Evolutionary conservation across 257 asterid genomes (phyloP).

Genomic region (Solanum sejunctum): DNA sequence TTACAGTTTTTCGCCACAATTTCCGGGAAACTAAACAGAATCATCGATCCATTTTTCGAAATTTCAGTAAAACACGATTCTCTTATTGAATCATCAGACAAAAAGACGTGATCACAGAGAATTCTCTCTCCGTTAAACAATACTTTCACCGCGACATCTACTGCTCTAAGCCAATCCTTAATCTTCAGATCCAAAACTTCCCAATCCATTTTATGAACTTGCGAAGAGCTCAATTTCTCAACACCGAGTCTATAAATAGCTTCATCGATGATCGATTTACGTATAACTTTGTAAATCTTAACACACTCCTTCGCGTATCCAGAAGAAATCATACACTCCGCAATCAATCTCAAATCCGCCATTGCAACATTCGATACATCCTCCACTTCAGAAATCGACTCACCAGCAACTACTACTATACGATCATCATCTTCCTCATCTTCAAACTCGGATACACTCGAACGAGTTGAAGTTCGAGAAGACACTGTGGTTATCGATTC

Average conservation of each 20-base stretch:
- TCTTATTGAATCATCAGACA: conserved; percentile 38
- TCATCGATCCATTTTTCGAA: conserved; percentile 47
- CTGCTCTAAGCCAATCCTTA: conserved; percentile 41
- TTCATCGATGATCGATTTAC: conserved; percentile 83
- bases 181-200: conserved; percentile 30
- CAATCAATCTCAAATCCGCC: conserved; percentile 58
- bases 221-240: conserved; percentile 30
- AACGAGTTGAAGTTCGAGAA: conserved; percentile 35
- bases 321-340: conserved; percentile 64
- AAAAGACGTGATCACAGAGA: conserved; percentile 65
- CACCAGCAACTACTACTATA: conserved; percentile 11
- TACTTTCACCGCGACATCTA: conserved; percentile 24
- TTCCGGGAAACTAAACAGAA: conserved; percentile 62
- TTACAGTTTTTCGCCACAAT: conserved; percentile 28
- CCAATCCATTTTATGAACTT: conserved; percentile 54
- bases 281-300: conserved; percentile 43
- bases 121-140: conserved; percentile 63
- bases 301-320: conserved; percentile 69
- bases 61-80: conserved; percentile 58
- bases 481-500: conserved; percentile 67
- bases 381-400: conserved; percentile 39
- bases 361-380: conserved; percentile 42
- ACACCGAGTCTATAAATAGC: conserved; percentile 65
- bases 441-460: conserved; percentile 32
- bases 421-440: conserved; percentile 33